Conservation (phyloP, 352 stramenopile species). For the Pythium vanterpoolii region DNA sequence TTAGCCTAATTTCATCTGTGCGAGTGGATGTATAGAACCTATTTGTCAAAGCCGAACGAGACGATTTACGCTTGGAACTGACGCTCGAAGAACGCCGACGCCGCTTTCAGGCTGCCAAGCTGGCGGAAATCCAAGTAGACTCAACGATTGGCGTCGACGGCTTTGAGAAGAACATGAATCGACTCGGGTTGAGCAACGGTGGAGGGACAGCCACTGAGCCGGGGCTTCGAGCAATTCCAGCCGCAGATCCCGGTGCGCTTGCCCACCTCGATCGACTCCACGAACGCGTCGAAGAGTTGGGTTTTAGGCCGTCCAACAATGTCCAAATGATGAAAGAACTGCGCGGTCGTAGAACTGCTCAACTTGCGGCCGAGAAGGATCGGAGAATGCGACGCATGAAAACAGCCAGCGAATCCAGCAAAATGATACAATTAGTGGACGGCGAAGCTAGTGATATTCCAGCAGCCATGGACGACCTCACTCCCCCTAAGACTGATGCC, state of each 20-base stretch:
- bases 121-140: conserved; percentile 36
- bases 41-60: conserved; percentile 34
- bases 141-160: conserved; percentile 36
- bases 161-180: conserved; percentile 68
- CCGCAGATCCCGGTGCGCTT: conserved; percentile 34
- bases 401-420: conserved; percentile 37
- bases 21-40: conserved; percentile 23
- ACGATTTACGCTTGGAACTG: conserved; percentile 61
- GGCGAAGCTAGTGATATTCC: neutral
- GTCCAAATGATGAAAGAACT: conserved; percentile 85
- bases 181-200: conserved; percentile 39
- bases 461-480: neutral
- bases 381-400: conserved; percentile 48
- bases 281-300: conserved; percentile 40
- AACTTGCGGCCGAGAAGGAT: conserved; percentile 68
- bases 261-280: conserved; percentile 45
- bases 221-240: conserved; percentile 35
- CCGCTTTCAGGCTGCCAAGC: conserved; percentile 26
- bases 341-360: conserved; percentile 54
- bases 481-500: neutral
- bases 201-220: conserved; percentile 18
- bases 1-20: neutral
- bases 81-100: conserved; percentile 44
- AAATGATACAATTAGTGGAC: neutral
- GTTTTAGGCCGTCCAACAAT: conserved; percentile 76